Conservation (phyloP, 2,329 filamentous ascomycete genomes). For the Neonectria sp. region DNA sequence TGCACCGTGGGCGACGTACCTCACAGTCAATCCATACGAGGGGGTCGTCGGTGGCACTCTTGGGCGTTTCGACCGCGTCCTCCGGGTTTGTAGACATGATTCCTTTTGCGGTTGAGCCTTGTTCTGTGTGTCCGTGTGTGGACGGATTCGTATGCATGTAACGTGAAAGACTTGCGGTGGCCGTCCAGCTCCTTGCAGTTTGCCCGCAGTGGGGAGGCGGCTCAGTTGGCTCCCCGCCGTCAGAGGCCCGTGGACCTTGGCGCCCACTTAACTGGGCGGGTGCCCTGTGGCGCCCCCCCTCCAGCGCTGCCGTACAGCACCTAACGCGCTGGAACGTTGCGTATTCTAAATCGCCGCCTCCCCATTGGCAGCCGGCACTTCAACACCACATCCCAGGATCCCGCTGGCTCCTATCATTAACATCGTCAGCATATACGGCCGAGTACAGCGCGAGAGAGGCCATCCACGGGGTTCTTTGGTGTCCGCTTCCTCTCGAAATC, state of each 20-base stretch:
- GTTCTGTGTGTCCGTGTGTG: neutral
- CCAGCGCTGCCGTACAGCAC: conserved; percentile 5
- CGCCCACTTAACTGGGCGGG: neutral
- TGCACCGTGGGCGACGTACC: conserved; percentile 51
- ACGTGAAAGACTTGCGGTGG: conserved; percentile 18
- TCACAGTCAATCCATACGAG: conserved; percentile 89
- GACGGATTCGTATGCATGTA: conserved; percentile 28
- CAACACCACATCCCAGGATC: conserved; percentile 13
- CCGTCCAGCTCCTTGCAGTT: neutral
- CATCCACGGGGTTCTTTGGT: neutral
- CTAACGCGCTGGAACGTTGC: conserved; percentile 50
- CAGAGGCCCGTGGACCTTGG: neutral
- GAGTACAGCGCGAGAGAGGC: neutral
- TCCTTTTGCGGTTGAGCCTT: conserved; percentile 10
- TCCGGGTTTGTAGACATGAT: conserved; percentile 36
- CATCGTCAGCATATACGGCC: conserved; percentile 13
- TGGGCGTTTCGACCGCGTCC: conserved; percentile 36
- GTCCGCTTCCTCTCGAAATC: conserved; percentile 7
- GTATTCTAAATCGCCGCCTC: conserved; percentile 42
- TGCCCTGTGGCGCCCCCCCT: conserved; percentile 8
- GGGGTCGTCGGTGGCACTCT: conserved; percentile 64
- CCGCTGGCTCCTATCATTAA: conserved; percentile 9
- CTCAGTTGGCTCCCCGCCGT: neutral
- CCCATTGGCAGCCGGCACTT: conserved; percentile 38
- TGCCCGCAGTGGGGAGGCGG: neutral